Evolutionary conservation across 352 stramenopile genomes (phyloP), one percentile per base, ranked within the genome.

Genomic region (Globisporangium sylvaticum): DNA sequence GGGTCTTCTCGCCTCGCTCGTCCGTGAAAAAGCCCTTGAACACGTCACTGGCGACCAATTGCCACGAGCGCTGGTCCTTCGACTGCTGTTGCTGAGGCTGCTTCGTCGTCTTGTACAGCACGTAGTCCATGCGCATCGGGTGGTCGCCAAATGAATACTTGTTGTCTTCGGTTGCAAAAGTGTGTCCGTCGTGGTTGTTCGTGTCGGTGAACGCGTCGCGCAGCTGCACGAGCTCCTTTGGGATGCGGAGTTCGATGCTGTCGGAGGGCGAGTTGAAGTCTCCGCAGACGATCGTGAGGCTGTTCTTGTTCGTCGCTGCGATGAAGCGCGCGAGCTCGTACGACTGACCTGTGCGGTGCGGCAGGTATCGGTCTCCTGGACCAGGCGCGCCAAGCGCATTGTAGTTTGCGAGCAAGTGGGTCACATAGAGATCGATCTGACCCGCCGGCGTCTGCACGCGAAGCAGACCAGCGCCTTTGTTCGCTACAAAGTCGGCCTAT

Each of bases 111-210:
- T 89, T 88, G 79, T 92, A 94, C 58, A 94, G 74, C 24, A 94
- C 72, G 60, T 94, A 94, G 64, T 94, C 86, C 86, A 94, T 94
- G 24, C 86, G 81, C 86, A 94, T 94, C 2, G 86, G 86, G 68
- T 91, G 79, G 12, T 94, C 86, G 1, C 86, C 83, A 63, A 90
- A 77, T 56, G 83, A 92, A 65, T 84, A 94, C 63, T 90, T 88
- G 75, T 94, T 94, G 65, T 94, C 86, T 20, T 79, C 79, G 1
- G 83, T 87, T 4, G 82, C 86, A 57, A 94, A 94, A 50, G 86
- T 92, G 54, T 88, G 64, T 5, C 86, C 86, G 53, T 88, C 73
- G 62, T 81, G 70, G 22, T 68, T 80, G 60, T 91, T 89, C 57
- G 76, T 87, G 67, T 94, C 86, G 1, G 76, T 85, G 67, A 87